phyloP scores from a whole-genome alignment of 2,329 filamentous ascomycete genomes.

The Fusarium cyanostomum region DNA sequence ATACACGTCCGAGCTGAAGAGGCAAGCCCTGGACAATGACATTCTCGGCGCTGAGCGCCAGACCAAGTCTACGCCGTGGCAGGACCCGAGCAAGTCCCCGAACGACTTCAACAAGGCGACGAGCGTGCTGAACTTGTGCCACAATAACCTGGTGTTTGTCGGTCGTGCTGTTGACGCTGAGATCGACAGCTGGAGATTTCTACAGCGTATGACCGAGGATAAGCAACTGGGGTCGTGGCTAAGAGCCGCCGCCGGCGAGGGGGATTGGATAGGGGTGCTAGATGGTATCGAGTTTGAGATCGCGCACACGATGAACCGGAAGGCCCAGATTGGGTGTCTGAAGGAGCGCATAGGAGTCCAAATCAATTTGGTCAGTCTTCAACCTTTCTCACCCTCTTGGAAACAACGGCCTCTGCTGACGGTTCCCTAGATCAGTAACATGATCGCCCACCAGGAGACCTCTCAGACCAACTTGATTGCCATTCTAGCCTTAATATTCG shows the following conservation, averaged over 20 bases:
- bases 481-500: neutral
- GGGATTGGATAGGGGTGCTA: neutral
- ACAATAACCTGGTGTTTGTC: slow-evolving; percentile 1
- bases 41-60: neutral
- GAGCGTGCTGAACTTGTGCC: neutral
- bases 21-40: neutral
- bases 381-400: neutral
- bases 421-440: neutral
- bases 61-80: neutral
- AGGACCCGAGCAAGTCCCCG: neutral
- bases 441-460: neutral
- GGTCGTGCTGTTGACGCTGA: neutral
- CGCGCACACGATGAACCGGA: neutral
- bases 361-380: neutral
- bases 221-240: neutral
- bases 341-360: neutral
- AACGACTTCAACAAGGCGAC: neutral
- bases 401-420: neutral
- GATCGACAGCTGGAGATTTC: neutral
- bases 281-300: neutral
- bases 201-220: neutral
- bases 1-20: neutral
- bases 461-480: neutral
- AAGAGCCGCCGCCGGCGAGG: neutral
- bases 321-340: neutral